phyloP scores from a whole-genome alignment of 495 filamentous ascomycete species.

The Choiromyces venosus region DNA sequence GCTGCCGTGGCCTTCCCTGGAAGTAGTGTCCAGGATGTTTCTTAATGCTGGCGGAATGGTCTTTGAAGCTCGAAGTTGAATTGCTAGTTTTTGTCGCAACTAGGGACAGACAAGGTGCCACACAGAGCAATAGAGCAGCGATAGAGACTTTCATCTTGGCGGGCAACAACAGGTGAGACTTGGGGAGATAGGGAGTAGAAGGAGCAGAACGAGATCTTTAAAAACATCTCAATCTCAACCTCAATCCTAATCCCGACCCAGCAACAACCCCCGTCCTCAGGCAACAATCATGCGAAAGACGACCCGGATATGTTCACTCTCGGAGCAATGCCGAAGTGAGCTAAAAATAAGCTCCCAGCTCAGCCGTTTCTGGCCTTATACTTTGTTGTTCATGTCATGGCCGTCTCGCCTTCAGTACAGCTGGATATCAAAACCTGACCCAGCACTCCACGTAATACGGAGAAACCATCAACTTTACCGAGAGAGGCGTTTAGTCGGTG shows the following conservation, averaged over 20 bases:
- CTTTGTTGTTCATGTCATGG: background rate
- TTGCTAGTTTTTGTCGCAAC: background rate
- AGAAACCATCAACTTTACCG: no score
- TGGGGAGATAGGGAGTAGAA: background rate
- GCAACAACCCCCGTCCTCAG: background rate
- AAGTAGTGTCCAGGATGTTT: slow-evolving; percentile 16
- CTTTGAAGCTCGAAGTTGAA: background rate
- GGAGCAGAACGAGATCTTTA: background rate
- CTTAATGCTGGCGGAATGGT: slow-evolving; percentile 10
- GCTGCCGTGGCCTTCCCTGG: slow-evolving; percentile 8
- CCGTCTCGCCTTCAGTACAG: background rate
- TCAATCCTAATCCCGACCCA: background rate
- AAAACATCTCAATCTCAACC: background rate
- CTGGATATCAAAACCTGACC: no score
- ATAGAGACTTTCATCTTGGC: background rate
- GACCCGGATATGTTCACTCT: background rate
- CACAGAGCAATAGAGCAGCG: background rate
- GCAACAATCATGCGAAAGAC: background rate
- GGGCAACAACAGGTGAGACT: background rate
- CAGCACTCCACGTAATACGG: no score
- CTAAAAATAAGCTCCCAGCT: background rate
- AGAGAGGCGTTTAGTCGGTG: no score
- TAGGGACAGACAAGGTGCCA: background rate
- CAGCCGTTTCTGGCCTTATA: background rate
- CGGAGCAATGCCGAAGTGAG: background rate